A percentile compares a stretch with the other conserved stretches of the same genome.
Evolutionary conservation across 2,329 filamentous ascomycete species (phyloP).

Genomic region (Aspergillus flavus): DNA sequence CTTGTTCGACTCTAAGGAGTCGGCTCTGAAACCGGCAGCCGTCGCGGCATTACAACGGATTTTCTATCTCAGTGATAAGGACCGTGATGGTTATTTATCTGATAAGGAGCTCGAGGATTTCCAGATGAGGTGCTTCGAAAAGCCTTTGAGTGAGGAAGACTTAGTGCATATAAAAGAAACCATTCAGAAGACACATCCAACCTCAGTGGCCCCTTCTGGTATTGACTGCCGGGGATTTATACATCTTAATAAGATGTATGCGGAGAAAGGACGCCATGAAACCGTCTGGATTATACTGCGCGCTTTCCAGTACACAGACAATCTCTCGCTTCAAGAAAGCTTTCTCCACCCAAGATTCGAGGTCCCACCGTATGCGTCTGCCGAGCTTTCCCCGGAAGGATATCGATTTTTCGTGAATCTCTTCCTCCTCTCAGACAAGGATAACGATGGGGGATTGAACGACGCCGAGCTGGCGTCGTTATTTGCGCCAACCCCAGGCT

Average conservation of each 20-base stretch:
- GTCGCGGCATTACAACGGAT: constrained; percentile 84
- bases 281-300: constrained; percentile 97
- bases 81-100: constrained; percentile 89
- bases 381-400: constrained; percentile 88
- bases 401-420: constrained; percentile 98
- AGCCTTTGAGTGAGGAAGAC: constrained; percentile 77
- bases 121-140: constrained; percentile 89
- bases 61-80: constrained; percentile 95
- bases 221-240: constrained; percentile 84
- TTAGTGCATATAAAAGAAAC: constrained; percentile 88
- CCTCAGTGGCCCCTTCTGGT: constrained; percentile 66
- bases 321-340: constrained; percentile 83
- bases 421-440: constrained; percentile 92
- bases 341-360: constrained; percentile 95
- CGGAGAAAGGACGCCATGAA: constrained; percentile 95
- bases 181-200: constrained; percentile 69
- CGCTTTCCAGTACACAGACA: constrained; percentile 95
- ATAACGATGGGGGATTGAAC: constrained; percentile 94
- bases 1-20: constrained; percentile 94
- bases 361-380: constrained; percentile 86
- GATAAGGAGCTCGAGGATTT: constrained; percentile 91
- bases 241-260: constrained; percentile 91
- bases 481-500: constrained; percentile 89
- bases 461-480: constrained; percentile 80
- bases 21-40: constrained; percentile 81